Evolutionary conservation across 768 basidiomycete genomes (phyloP), one percentile per base, ranked within the genome.

Genomic region (Pseudohyphozyma bogoriensis): DNA sequence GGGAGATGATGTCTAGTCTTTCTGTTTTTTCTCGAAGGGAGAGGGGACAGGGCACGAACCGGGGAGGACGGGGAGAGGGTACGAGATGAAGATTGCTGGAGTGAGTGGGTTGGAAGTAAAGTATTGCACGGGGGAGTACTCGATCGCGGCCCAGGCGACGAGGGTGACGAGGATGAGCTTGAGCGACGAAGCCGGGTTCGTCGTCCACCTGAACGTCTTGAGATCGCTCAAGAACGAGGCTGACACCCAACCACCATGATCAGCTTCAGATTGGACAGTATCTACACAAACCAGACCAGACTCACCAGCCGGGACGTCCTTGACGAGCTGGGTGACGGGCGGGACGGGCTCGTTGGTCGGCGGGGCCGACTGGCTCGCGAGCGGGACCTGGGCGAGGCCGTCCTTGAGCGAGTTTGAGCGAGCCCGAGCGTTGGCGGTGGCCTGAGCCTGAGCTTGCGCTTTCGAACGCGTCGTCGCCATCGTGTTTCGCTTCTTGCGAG

Each of bases 81-180:
- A 76, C 16, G 87, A 85, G 56, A 91, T 77, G 65, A 86, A 81
- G 65, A 97, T 78, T 28, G 91, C 65, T 15, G 79, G 77, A 1
- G 76, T 75, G 69, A 95, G 86, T 2, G 89, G 90, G 71, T 95
- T 96, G 20, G 46, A 31, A 13, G 42, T 72, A 77, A 0, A 61
- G 8, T 7, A 8, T 4, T 28, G 29, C 42, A 3, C 56, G 26
- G 26, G 66, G 46, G 28, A 37, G 51, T 40, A 68, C 55, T 83
- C 78, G 84, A 87, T 85, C 69, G 83, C 84, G 16, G 77, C 49
- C 70, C 80, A 87, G 5, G 86, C 76, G 0, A 85, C 70, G 55
- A 85, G 5, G 9, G 84, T 82, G 1, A 83, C 56, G 36, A 82
- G 64, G 36, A 89, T 78, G 26, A 91, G 70, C 62, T 84, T 84